Evolutionary conservation across 2,329 filamentous ascomycete species (phyloP), one percentile per base, ranked within the genome.

Genomic region (Torrubiellomyces zombiae): DNA sequence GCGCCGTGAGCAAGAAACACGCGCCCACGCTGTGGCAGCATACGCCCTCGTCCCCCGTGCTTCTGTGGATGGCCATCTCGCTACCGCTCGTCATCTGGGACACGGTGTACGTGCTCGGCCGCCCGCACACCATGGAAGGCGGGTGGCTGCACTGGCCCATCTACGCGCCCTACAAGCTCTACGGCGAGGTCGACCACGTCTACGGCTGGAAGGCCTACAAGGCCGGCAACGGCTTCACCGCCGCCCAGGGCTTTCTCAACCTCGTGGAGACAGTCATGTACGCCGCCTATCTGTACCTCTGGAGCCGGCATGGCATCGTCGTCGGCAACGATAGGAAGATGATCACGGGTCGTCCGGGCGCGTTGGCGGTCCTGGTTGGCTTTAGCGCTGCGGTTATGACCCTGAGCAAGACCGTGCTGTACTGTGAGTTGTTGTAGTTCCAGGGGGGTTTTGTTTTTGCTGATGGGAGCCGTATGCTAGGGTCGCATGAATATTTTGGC

Each of bases 71-170:
- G 14, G 50, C 62, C 30, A 34, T 86, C 32, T 83, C 78, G 12
- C 53, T 89, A 10, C 80, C 79, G 2, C 63, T 91, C 31, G 80
- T 92, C 24, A 43, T 68, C 25, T 92, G 83, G 83, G 83, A 93
- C 53, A 67, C 67, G 16, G 56, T 59, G 29, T 93, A 92, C 55
- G 70, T 92, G 19, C 58, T 92, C 23, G 56, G 79, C 27, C 78
- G 83, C 12, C 83, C 83, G 16, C 67, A 75, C 48, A 78, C 72
- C 29, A 89, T 93, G 78, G 69, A 74, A 0, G 79, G 80, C 37
- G 82, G 82, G 10, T 52, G 50, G 23, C 56, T 76, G 26, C 79
- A 91, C 54, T 58, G 53, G 55, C 77, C 78, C 2, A 39, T 92
- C 20, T 93, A 69, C 65, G 55, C 53, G 16, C 81, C 79, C 0